Base-by-base conservation (phyloP, 768 basidiomycete species). In the Hygrophorus pudorinus region DNA sequence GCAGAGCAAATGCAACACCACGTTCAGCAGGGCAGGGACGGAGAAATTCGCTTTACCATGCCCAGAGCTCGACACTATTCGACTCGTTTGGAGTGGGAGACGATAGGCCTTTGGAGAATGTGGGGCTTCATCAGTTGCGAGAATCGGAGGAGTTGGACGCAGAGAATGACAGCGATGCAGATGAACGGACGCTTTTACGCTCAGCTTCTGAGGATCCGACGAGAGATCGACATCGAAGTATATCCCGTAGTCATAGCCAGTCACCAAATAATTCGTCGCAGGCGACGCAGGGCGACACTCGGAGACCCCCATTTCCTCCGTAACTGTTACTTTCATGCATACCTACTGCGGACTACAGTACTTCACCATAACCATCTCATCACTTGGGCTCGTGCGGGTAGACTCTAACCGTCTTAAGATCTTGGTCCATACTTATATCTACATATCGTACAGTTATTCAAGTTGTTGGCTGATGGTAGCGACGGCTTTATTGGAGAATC, bases 91-190 rank as follows among this genome's bases (percentile, higher is more conserved):
- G 82, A 44, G 78, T 72, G 39, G 68, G 67, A 20, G 73, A 70
- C 20, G 61, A 52, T 12, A 53, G 42, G 20, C 49, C 32, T 27
- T 50, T 13, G 45, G 54, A 56, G 66, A 73, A 40, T 44, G 67
- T 84, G 34, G 79, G 79, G 10, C 55, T 93, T 38, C 68, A 75
- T 10, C 68, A 71, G 48, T 63, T 93, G 42, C 64, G 71, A 31
- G 89, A 91, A 65, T 81, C 79, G 39, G 80, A 79, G 39, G 77
- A 78, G 38, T 70, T 70, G 43, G 73, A 72, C 69, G 72, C 70
- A 53, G 68, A 78, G 53, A 65, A 58, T 54, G 57, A 63, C 53
- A 63, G 72, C 46, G 62, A 71, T 58, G 67, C 59, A 46, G 66
- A 73, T 60, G 71, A 79, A 58, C 63, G 62, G 50, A 70, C 67